These are phyloP conservation scores for Hordeum pubiflorum DNA, from an alignment of 202 grass and related monocot genomes.

Conservation along the genomic window DNA sequence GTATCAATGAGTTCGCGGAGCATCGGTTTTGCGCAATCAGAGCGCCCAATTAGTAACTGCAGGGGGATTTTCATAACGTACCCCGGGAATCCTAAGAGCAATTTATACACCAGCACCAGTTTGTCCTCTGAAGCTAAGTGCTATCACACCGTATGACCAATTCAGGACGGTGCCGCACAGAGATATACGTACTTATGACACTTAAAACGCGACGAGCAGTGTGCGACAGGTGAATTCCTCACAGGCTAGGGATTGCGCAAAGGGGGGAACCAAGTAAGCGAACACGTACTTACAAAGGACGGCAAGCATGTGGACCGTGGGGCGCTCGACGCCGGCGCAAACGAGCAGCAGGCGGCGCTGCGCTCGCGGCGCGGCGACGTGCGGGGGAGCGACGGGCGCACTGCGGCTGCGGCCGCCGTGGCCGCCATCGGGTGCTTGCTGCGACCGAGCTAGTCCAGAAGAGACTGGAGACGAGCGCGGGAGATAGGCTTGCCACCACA, in stretches of 20 bases:
- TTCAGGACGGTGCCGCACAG: not conserved
- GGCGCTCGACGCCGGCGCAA: not conserved
- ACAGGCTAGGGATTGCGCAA: not conserved
- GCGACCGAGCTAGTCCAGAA: not conserved
- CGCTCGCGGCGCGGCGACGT: not conserved
- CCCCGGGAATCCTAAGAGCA: not conserved
- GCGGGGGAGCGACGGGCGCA: not conserved
- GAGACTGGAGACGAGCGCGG: not conserved
- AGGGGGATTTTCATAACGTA: too few relatives aligned
- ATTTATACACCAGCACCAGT: not conserved
- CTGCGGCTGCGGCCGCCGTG: not conserved
- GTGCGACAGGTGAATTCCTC: not conserved
- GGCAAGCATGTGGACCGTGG: not conserved
- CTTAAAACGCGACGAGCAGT: not conserved
- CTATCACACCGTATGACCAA: not conserved
- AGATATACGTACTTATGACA: too few relatives aligned
- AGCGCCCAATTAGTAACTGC: not conserved
- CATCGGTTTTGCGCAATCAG: not conserved
- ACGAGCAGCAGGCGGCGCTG: not conserved
- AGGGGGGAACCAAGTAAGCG: not conserved
- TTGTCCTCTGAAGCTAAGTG: not conserved
- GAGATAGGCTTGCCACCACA: not conserved
- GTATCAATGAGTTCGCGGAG: too few relatives aligned
- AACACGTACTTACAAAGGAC: not conserved
- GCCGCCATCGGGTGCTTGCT: constrained; percentile 42